A percentile compares a stretch with the other conserved stretches of the same genome.
Conservation (phyloP, 1,284 basidiomycete species). For the Kwoniella shivajii region DNA sequence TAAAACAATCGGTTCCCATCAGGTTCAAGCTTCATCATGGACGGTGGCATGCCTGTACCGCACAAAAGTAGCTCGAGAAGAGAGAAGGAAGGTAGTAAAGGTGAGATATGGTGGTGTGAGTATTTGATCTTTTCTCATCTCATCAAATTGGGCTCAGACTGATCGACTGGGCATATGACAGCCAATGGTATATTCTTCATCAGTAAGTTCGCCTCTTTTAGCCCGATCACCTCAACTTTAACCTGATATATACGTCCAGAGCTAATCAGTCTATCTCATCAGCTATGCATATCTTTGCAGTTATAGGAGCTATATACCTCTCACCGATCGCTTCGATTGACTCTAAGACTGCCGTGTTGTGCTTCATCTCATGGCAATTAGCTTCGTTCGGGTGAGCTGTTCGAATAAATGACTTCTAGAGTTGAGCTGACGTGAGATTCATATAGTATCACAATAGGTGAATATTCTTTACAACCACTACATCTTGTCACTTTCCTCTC, state of each 20-base stretch:
- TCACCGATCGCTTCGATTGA: slow-evolving; percentile 58
- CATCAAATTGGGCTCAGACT: background rate
- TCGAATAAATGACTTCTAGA: background rate
- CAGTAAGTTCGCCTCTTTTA: slow-evolving; percentile 25
- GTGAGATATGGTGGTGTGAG: slow-evolving; percentile 44
- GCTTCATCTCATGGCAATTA: slow-evolving; percentile 67
- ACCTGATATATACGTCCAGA: background rate
- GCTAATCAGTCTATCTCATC: background rate
- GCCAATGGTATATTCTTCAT: slow-evolving; percentile 68
- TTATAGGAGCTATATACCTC: slow-evolving; percentile 60
- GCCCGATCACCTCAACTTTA: too few relatives aligned
- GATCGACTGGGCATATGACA: slow-evolving; percentile 10
- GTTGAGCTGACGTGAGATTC: slow-evolving; percentile 1
- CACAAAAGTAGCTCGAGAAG: background rate
- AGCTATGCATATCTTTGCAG: slow-evolving; percentile 63
- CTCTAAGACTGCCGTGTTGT: slow-evolving; percentile 59
- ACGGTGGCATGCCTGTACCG: background rate
- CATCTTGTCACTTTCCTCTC: too few relatives aligned
- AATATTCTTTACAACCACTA: background rate
- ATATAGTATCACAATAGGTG: slow-evolving; percentile 7
- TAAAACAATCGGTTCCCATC: background rate
- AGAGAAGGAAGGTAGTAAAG: slow-evolving; percentile 8
- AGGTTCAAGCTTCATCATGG: background rate
- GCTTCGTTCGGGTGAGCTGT: slow-evolving; percentile 67
- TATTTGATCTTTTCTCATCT: slow-evolving; percentile 6